Percentiles rank a stretch among this genome's conserved stretches.
These are phyloP conservation scores for Paramyrothecium sp. DNA, from an alignment of 2,329 filamentous ascomycete genomes.

Conservation along the genomic window DNA sequence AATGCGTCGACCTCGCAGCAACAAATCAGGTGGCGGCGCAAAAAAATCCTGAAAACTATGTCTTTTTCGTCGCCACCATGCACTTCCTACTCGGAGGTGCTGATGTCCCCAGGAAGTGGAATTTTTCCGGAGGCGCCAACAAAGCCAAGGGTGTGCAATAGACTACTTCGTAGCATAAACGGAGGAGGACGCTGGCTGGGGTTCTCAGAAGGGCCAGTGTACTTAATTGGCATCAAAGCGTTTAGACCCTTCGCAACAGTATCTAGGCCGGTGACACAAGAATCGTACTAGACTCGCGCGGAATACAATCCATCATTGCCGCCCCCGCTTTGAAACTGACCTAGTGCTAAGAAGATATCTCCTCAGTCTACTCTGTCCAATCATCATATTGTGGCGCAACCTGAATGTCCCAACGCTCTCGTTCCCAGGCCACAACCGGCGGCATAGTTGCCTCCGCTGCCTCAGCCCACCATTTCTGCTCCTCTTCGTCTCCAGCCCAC, in stretches of 20 bases:
- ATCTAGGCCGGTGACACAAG: too few relatives aligned
- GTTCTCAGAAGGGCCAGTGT: too few relatives aligned
- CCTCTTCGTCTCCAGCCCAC: slow-evolving; percentile 7
- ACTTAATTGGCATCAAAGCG: too few relatives aligned
- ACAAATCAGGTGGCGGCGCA: too few relatives aligned
- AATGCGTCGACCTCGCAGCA: neutral
- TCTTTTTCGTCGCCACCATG: slow-evolving; percentile 1
- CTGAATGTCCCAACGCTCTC: neutral
- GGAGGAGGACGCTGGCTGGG: too few relatives aligned
- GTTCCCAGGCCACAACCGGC: slow-evolving; percentile 13
- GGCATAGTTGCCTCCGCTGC: slow-evolving; percentile 11
- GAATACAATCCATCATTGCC: too few relatives aligned
- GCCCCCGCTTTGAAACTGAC: too few relatives aligned
- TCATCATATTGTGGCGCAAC: neutral
- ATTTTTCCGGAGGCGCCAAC: slow-evolving; percentile 4
- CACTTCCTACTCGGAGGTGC: neutral
- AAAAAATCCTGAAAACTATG: neutral
- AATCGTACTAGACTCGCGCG: too few relatives aligned
- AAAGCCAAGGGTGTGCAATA: too few relatives aligned
- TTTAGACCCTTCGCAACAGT: too few relatives aligned
- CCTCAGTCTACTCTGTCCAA: neutral
- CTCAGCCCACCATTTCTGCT: slow-evolving; percentile 11
- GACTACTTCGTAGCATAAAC: too few relatives aligned
- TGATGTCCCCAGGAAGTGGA: neutral
- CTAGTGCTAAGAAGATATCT: neutral